Base-by-base conservation (phyloP, 2,329 filamentous ascomycete species). In the Fusarium annulatum region DNA sequence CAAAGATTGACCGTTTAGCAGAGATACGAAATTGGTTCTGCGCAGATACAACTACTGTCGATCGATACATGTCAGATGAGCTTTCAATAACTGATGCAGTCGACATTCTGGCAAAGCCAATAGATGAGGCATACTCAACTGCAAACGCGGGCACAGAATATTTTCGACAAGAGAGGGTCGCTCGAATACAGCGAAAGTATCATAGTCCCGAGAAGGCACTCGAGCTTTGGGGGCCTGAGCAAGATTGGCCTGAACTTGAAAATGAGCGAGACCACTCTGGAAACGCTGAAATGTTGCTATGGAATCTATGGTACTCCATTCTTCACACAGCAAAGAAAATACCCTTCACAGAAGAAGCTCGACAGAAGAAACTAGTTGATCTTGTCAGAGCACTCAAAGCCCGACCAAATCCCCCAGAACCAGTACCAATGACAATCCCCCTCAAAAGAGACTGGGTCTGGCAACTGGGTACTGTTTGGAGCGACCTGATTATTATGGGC, bases 361-460 rank as follows among this genome's bases (percentile, higher is more conserved):
- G 33, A 2, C 67, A 71, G 0, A 1, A 34, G 0, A 71, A 61
- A 4, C 34, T 71, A 2, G 43, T 67, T 0, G 4, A 57, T 12
- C 8, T 71, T 0, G 11, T 67, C 9, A 42, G 26, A 10, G 30
- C 23, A 2, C 3, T 71, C 9, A 71, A 71, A 43, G 43, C 14
- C 0, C 49, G 51, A 2, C 55, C 55, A 3, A 6, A 71, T 9
- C 68, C 68, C 3, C 55, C 61, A 5, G 23, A 15, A 2, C 68
- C 67, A 5, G 67, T 36, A 5, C 49, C 49, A 5, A 67, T 71
- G 55, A 71, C 67, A 0, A 10, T 62, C 0, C 49, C 68, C 0
- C 48, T 71, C 3, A 67, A 48, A 5, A 36, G 43, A 19, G 16
- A 28, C 19, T 71, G 68, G 68, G 34, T 71, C 7, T 71, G 43